These are phyloP conservation scores for Phaeotremella fagi DNA, from an alignment of 768 basidiomycete species.

Conservation along the genomic window DNA sequence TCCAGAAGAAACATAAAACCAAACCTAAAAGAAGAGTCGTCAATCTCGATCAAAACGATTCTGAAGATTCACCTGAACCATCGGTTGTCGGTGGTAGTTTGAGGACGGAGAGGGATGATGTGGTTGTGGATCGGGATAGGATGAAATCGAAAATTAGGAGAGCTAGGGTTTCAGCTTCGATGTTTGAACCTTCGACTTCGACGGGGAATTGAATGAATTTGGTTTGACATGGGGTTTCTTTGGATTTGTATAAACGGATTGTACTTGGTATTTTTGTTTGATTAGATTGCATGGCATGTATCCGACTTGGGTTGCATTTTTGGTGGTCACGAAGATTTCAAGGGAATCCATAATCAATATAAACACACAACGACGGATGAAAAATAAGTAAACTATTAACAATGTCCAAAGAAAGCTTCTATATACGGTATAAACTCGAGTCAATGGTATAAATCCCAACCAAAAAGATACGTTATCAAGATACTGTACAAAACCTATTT, in stretches of 20 bases:
- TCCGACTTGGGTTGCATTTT: no score
- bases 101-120: slow-evolving; percentile 5
- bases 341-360: no score
- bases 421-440: no score
- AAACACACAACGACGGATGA: no score
- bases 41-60: slow-evolving; percentile 18
- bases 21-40: slow-evolving; percentile 23
- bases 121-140: not conserved
- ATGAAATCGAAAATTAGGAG: slow-evolving; percentile 13
- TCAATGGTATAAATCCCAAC: no score
- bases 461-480: not conserved
- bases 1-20: not conserved
- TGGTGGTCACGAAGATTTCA: no score
- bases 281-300: no score
- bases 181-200: slow-evolving; percentile 18
- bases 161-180: slow-evolving; percentile 19
- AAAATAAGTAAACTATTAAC: no score
- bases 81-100: slow-evolving; percentile 4
- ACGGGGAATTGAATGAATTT: not conserved
- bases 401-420: no score
- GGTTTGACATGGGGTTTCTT: not conserved
- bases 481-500: not conserved
- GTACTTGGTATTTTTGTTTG: not conserved
- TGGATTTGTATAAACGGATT: not conserved
- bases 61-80: not conserved